These are phyloP conservation scores for Herpotrichia juniperi DNA, from an alignment of 2,329 filamentous ascomycete species.

Conservation along the genomic window DNA sequence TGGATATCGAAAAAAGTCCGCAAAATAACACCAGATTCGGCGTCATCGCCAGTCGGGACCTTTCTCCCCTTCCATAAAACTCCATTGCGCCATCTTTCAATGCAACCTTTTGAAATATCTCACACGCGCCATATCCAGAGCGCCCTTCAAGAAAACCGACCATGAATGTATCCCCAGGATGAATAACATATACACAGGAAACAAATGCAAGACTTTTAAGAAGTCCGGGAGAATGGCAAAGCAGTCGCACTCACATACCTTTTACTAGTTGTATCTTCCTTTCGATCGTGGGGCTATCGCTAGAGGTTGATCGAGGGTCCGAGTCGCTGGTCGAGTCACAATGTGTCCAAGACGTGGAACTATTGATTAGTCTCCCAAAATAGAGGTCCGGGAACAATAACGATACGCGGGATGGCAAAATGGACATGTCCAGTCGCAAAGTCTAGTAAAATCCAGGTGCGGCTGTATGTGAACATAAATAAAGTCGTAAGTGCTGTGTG, in stretches of 20 bases:
- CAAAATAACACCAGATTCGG: no score
- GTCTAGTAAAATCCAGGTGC: neutral
- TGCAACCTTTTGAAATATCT: no score
- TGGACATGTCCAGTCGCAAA: neutral
- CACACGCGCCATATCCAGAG: no score
- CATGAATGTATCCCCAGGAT: neutral
- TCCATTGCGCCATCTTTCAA: no score
- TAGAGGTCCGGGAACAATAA: neutral
- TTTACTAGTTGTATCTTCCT: neutral
- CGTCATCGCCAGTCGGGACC: no score
- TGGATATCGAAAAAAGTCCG: no score
- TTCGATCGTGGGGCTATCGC: neutral
- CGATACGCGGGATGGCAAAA: neutral
- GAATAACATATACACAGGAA: neutral
- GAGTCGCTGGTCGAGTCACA: neutral
- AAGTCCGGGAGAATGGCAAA: constrained; percentile 4
- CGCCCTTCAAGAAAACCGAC: no score
- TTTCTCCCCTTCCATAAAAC: no score
- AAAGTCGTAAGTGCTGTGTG: neutral
- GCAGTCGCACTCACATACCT: constrained; percentile 1
- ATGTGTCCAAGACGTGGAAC: neutral
- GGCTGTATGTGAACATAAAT: neutral
- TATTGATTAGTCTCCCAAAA: neutral
- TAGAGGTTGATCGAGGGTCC: neutral
- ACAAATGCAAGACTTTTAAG: neutral